Percentiles rank a stretch among this genome's conserved stretches.
phyloP scores from a whole-genome alignment of 2,329 filamentous ascomycete genomes.

The Zymoseptoria pseudotritici region DNA sequence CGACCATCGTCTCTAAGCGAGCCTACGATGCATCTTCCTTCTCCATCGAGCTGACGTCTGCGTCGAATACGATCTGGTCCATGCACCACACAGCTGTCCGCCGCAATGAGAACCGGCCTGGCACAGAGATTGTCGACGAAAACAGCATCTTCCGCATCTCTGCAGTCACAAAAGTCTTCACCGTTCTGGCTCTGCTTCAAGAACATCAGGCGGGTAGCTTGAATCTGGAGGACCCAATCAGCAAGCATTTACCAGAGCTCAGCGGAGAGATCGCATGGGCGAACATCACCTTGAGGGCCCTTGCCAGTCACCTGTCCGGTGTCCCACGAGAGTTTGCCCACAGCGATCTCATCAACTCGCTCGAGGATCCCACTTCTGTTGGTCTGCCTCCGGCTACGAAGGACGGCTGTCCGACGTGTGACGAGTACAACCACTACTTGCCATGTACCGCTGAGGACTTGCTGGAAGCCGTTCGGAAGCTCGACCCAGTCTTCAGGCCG shows the following conservation, averaged over 20 bases:
- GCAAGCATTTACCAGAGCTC: constrained; percentile 40
- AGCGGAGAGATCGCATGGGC: constrained; percentile 30
- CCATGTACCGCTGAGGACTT: constrained; percentile 26
- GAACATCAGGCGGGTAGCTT: constrained; percentile 47
- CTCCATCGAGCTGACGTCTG: constrained; percentile 32
- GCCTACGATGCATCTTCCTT: constrained; percentile 28
- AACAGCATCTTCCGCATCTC: constrained; percentile 34
- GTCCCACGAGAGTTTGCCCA: constrained; percentile 33
- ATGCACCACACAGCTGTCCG: constrained; percentile 29
- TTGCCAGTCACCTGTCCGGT: constrained; percentile 35
- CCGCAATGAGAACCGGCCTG: constrained; percentile 28
- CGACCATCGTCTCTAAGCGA: constrained; percentile 14
- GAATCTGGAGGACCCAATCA: constrained; percentile 38
- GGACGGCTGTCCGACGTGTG: constrained; percentile 24
- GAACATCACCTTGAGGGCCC: constrained; percentile 34
- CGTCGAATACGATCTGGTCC: constrained; percentile 30
- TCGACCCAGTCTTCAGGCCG: constrained; percentile 32
- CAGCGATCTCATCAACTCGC: constrained; percentile 2
- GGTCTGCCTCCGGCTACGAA: constrained; percentile 29
- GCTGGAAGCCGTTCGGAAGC: constrained; percentile 15
- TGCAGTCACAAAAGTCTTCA: constrained; percentile 38
- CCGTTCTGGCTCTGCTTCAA: constrained; percentile 46
- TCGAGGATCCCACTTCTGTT: constrained; percentile 7
- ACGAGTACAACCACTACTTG: constrained; percentile 25
- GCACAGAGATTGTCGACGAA: constrained; percentile 28